Conservation (phyloP, 2,329 filamentous ascomycete genomes). For the Neophaeococcomyces aloes region DNA sequence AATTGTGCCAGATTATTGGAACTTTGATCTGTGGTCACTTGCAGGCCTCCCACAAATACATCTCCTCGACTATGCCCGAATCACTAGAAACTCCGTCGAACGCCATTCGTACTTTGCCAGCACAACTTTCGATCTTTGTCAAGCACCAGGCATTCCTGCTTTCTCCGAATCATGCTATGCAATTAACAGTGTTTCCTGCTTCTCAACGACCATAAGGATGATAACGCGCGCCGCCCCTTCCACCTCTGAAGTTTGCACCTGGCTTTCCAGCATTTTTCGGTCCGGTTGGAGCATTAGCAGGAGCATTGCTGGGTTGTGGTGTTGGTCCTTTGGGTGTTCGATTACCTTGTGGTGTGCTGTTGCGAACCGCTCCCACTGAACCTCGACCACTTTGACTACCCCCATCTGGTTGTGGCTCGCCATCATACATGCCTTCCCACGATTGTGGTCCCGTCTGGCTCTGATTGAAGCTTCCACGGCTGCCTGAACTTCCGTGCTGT, state of each 20-base stretch:
- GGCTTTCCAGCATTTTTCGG: constrained; percentile 91
- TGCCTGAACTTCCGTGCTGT: constrained; percentile 11
- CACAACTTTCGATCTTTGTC: no score
- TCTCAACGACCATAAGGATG: constrained; percentile 58
- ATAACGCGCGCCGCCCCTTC: constrained; percentile 64
- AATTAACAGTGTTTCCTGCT: neutral
- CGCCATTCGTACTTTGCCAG: no score
- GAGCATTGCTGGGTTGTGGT: constrained; percentile 44
- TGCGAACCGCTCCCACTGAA: constrained; percentile 30
- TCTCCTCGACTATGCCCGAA: no score
- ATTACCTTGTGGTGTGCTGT: constrained; percentile 33
- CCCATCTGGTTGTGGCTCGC: constrained; percentile 70
- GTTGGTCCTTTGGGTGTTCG: constrained; percentile 37
- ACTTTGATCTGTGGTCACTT: no score
- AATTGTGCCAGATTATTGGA: no score
- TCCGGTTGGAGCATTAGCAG: constrained; percentile 80
- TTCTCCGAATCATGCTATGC: no score
- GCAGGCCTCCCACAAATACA: no score
- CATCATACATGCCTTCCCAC: constrained; percentile 98
- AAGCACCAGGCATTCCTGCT: no score
- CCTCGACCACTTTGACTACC: constrained; percentile 39
- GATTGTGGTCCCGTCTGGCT: constrained; percentile 55
- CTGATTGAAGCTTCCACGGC: constrained; percentile 25
- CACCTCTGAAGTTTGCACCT: constrained; percentile 86
- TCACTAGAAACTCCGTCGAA: no score